phyloP scores from a whole-genome alignment of 2,329 filamentous ascomycete species.

The Ceratocystis papillata region DNA sequence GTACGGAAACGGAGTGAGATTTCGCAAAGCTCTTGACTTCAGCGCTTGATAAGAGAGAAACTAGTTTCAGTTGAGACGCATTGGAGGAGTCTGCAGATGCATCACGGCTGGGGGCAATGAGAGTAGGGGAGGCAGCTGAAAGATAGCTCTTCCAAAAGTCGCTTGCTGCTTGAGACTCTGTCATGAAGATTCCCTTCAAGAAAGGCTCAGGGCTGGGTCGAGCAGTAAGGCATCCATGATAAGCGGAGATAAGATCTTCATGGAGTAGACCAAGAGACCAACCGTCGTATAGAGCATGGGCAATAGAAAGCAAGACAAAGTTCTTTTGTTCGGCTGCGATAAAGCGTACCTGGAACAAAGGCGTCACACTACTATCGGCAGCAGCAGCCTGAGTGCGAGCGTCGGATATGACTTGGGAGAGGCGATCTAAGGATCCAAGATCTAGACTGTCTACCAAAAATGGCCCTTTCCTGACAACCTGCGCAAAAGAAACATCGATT shows the following conservation, averaged over 20 bases:
- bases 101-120: background rate
- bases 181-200: conserved; percentile 23
- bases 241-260: conserved; percentile 56
- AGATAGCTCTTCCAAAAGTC: conserved; percentile 65
- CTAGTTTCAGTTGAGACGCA: background rate
- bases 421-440: background rate
- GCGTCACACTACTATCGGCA: conserved; percentile 30
- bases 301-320: conserved; percentile 56
- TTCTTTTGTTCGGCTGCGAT: conserved; percentile 30
- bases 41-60: conserved; percentile 32
- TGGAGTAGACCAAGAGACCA: conserved; percentile 71
- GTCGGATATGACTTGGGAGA: conserved; percentile 30
- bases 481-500: conserved; percentile 42
- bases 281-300: conserved; percentile 83
- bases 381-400: conserved; percentile 34
- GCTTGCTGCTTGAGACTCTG: conserved; percentile 6
- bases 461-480: conserved; percentile 35
- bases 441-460: background rate
- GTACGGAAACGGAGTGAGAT: conserved; percentile 11
- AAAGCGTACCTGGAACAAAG: conserved; percentile 43
- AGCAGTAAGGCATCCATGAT: conserved; percentile 34
- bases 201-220: conserved; percentile 36
- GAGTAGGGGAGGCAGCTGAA: conserved; percentile 11
- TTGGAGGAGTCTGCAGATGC: background rate
- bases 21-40: conserved; percentile 31